Conservation (phyloP, 2,329 filamentous ascomycete genomes). For the Aurifilum marmelostoma region DNA sequence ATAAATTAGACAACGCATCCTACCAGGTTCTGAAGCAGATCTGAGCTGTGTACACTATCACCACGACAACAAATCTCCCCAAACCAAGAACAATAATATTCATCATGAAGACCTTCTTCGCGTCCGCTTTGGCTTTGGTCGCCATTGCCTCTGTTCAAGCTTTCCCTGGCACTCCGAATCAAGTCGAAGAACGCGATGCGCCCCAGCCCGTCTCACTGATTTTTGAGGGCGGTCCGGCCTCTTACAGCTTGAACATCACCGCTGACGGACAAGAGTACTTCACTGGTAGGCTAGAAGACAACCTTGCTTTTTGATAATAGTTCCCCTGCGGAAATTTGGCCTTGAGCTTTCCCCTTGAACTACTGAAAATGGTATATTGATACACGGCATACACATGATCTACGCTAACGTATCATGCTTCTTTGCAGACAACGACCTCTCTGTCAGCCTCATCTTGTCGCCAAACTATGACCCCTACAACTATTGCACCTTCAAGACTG, state of each 20-base stretch:
- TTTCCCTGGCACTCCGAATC: background rate
- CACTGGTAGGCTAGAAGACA: slow-evolving; percentile 16
- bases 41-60: background rate
- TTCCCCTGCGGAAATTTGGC: no score
- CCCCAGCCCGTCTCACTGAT: slow-evolving; percentile 7
- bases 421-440: slow-evolving; percentile 12
- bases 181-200: background rate
- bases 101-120: background rate
- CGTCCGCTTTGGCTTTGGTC: background rate
- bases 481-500: slow-evolving; percentile 24
- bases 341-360: no score
- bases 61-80: background rate
- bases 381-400: no score
- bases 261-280: slow-evolving; percentile 23
- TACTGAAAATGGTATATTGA: no score
- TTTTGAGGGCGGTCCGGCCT: slow-evolving; percentile 15
- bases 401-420: no score
- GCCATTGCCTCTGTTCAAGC: slow-evolving; percentile 5
- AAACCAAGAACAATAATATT: background rate
- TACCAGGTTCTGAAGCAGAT: background rate
- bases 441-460: slow-evolving; percentile 18
- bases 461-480: slow-evolving; percentile 15
- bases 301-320: no score
- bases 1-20: background rate
- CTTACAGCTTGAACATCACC: slow-evolving; percentile 17